Conservation (phyloP, 1,284 basidiomycete species). For the Uromyces viciae-fabae region DNA sequence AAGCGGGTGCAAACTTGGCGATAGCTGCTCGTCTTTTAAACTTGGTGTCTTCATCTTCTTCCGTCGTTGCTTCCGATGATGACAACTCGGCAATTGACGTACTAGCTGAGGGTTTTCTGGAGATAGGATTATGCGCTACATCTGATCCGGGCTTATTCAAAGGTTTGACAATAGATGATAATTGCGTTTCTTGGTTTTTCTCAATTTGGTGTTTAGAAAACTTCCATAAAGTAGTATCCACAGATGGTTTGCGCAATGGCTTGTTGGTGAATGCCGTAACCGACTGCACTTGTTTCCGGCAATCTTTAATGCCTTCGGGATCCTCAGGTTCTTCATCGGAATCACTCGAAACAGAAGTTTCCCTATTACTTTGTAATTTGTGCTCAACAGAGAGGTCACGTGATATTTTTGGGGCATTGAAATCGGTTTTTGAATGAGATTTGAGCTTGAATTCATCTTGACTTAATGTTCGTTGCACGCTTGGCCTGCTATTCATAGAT, state of each 20-base stretch:
- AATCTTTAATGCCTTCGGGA: slow-evolving; percentile 7
- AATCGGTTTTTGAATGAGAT: neutral
- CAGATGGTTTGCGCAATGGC: neutral
- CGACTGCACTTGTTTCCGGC: neutral
- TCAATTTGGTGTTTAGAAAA: neutral
- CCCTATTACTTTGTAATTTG: no score
- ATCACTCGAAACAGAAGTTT: neutral
- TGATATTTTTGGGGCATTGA: no score
- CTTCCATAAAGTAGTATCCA: neutral
- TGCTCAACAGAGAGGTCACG: no score
- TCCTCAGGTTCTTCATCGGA: slow-evolving; percentile 36
- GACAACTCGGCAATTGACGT: neutral
- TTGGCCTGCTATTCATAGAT: no score
- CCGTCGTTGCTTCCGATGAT: slow-evolving; percentile 31
- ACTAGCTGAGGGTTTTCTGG: neutral
- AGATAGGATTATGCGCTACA: neutral
- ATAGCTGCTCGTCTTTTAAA: slow-evolving; percentile 21
- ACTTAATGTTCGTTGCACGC: neutral
- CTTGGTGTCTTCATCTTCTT: slow-evolving; percentile 36
- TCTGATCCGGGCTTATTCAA: neutral
- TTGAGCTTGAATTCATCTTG: neutral
- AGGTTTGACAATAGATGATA: no score
- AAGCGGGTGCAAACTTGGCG: slow-evolving; percentile 36
- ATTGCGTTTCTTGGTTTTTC: neutral
- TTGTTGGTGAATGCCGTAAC: neutral